Base-by-base conservation (phyloP, 352 stramenopile species). In the Phytophthora constricta region DNA sequence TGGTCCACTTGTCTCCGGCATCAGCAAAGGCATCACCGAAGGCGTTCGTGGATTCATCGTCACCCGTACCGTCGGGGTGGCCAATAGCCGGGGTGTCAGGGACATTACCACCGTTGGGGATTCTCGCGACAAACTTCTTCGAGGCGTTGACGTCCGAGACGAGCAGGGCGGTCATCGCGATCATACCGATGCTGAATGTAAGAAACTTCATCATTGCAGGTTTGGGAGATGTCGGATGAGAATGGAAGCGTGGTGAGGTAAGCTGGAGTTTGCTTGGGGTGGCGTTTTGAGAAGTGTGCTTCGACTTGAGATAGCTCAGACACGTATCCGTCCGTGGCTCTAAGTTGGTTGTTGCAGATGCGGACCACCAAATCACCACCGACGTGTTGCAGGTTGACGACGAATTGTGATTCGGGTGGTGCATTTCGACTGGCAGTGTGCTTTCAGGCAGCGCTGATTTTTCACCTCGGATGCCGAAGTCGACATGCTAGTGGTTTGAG, bases 61-160 rank as follows among this genome's bases (percentile, higher is more conserved):
- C 42, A 31, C 70, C 70, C 5, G 59, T 68, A 22, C 70, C 70
- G 14, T 56, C 46, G 22, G 60, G 20, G 43, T 78, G 70, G 10
- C 70, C 70, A 28, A 78, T 48, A 13, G 66, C 70, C 0, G 48
- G 39, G 1, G 73, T 65, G 27, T 60, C 60, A 17, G 56, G 56
- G 11, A 71, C 63, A 31, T 71, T 66, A 9, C 56, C 63, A 19
- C 63, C 63, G 28, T 71, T 71, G 10, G 63, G 63, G n/a, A 71
- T n/a, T 8, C 42, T 57, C 13, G 43, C 20, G 3, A 78, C 66
- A 52, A 72, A 81, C 26, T 65, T 25, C 27, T 56, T 45, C 46
- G 37, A 51, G 13, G 47, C 54, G 5, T 51, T 39, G 13, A 16
- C 45, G 22, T 65, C 47, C 1, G 53, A 61, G 14, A 42, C 13